These are phyloP conservation scores for Globisporangium viniferum DNA, from an alignment of 352 stramenopile species.

Conservation along the genomic window DNA sequence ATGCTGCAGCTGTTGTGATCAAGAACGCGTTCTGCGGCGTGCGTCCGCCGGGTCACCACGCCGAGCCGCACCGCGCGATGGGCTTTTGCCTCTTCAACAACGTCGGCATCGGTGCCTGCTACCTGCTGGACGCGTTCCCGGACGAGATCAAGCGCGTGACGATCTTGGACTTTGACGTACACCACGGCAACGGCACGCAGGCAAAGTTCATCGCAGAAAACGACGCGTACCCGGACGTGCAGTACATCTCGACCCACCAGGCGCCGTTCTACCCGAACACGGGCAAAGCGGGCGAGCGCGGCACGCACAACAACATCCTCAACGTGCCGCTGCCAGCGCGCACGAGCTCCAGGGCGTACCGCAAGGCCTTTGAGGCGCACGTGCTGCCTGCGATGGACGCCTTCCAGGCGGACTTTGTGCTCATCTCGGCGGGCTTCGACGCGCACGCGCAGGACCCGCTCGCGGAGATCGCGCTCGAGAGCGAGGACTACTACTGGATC, in stretches of 20 bases:
- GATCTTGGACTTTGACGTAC: constrained; percentile 89
- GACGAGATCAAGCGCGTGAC: constrained; percentile 48
- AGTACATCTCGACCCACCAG: constrained; percentile 37
- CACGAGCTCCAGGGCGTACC: constrained; percentile 60
- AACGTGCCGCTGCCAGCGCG: constrained; percentile 37
- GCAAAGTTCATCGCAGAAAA: constrained; percentile 59
- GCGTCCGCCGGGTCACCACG: constrained; percentile 84
- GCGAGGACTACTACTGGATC: constrained; percentile 18
- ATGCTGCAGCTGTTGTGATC: background rate
- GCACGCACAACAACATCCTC: constrained; percentile 69
- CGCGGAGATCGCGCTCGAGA: constrained; percentile 71
- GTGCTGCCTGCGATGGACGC: constrained; percentile 85
- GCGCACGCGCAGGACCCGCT: constrained; percentile 91
- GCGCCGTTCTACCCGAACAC: constrained; percentile 72
- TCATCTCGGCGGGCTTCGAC: constrained; percentile 96
- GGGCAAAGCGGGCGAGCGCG: constrained; percentile 42
- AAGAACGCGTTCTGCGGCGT: constrained; percentile 57
- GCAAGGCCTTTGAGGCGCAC: constrained; percentile 50
- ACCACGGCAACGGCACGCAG: constrained; percentile 89
- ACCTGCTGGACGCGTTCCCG: constrained; percentile 36
- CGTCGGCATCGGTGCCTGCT: constrained; percentile 68
- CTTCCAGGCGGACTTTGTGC: constrained; percentile 92
- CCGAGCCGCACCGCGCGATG: constrained; percentile 60
- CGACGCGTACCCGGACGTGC: constrained; percentile 44
- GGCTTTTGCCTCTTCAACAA: constrained; percentile 90